phyloP scores from a whole-genome alignment of 1,139 yeast genomes.

The Yamadazyma sp. region DNA sequence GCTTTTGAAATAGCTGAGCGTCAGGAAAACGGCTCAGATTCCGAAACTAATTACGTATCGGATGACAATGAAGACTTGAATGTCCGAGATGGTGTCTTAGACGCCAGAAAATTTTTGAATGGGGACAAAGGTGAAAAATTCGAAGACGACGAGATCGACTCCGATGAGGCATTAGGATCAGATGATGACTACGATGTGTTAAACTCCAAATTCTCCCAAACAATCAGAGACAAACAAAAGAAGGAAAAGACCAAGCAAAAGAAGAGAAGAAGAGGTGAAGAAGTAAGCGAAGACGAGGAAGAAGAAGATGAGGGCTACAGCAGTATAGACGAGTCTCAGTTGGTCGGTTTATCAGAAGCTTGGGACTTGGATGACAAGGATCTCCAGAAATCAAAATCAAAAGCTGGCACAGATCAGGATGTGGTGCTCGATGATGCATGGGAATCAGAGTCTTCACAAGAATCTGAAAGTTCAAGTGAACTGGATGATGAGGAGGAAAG shows the following conservation, averaged over 20 bases:
- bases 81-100: conserved; percentile 42
- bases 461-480: conserved; percentile 13
- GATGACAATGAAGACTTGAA: conserved; percentile 20
- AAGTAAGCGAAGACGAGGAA: conserved; percentile 17
- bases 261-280: conserved; percentile 20
- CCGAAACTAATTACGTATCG: conserved; percentile 17
- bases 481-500: conserved; percentile 17
- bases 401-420: conserved; percentile 22
- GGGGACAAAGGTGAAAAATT: conserved; percentile 30
- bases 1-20: conserved; percentile 50
- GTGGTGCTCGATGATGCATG: conserved; percentile 45
- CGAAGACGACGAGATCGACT: conserved; percentile 70
- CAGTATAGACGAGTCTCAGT: conserved; percentile 69
- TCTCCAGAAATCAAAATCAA: conserved; percentile 22
- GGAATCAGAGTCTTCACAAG: conserved; percentile 30
- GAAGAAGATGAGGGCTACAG: conserved; percentile 49
- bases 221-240: conserved; percentile 57
- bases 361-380: conserved; percentile 82
- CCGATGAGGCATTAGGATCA: conserved; percentile 76
- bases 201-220: conserved; percentile 66
- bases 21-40: conserved; percentile 26
- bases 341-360: conserved; percentile 76
- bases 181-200: conserved; percentile 73
- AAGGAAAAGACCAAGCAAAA: conserved; percentile 28
- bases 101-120: conserved; percentile 38